Base-by-base conservation (phyloP, 306 rosid species). In the Vigna nakashimae region DNA sequence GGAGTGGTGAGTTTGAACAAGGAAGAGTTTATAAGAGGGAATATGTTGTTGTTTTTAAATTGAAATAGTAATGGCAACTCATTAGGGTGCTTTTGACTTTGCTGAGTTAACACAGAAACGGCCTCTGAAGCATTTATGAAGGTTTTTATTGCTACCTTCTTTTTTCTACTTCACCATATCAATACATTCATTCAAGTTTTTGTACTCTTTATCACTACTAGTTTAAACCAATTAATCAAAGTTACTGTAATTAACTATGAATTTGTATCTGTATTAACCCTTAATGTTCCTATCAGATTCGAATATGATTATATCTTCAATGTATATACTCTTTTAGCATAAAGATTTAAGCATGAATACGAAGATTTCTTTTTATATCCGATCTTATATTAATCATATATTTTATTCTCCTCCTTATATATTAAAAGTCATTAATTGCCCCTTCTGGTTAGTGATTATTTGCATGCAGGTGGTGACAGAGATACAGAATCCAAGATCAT, bases 51-150 rank as follows among this genome's bases (percentile, higher is more conserved):
- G 17, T 56, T 65, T 67, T 48, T 13, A 30, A 73, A 55, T 45
- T 46, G 24, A 73, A 75, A 66, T 52, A 26, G 34, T 9, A 77
- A 17, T 62, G 43, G 49, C 53, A 79, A 32, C 59, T 57, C 50
- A 36, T 58, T 68, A 65, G 32, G 38, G 52, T 70, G n/a, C 42
- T 56, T 48, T 79, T 79, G 82, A 79, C 77, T 79, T 77, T 69
- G 52, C 26, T 18, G 46, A 78, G 5, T 68, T 55, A 68, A n/a
- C 51, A 78, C 57, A 42, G 51, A 69, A 30, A 42, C 36, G 60
- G 50, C 5, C 45, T 43, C 50, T 66, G 16, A 67, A 57, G 75
- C 75, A 56, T 77, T 77, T 67, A 66, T 42, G 75, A 55, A 67
- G 69, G 17, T 7, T 67, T 42, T 42, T 55, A 42, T 24, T 77